Base-by-base conservation (phyloP, 1,284 basidiomycete species). In the Ustilago tritici region DNA sequence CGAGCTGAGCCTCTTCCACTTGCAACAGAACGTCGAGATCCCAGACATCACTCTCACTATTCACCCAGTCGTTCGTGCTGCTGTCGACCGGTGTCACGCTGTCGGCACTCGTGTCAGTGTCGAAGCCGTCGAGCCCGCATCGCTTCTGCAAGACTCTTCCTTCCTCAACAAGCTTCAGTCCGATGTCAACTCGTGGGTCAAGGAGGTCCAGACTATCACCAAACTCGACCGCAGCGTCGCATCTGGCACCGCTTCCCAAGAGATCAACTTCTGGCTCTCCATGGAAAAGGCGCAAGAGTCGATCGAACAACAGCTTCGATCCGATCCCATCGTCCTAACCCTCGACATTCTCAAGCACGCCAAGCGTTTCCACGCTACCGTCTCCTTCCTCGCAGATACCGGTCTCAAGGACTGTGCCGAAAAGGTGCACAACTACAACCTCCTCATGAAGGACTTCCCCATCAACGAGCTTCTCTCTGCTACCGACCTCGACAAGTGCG, bases 1-100 rank as follows among this genome's bases (percentile, higher is more conserved):
- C 65, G 96, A 99, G 87, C 89, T 98, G n/a, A 96, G 94, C 6
- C 89, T 99, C 9, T 89, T 98, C 7, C 97, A 99, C 85, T 89
- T 99, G 3, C 97, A 99, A 86, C 96, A 99, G 87, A 98, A 98
- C 84, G 95, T 98, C 76, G 96, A 98, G 88, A 98, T 99, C 55
- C 97, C 97, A 0, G 95, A 98, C 86, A 97, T 95, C 15, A 92
- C 95, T 76, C 91, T 99, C 23, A 89, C 93, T 70, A 93, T 98
- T 52, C 95, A 99, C 84, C 95, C 95, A 19, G 90, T 91, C 73
- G 93, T 99, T 68, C 91, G 94, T 71, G 90, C 92, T 56, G 93
- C 95, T 0, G 94, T 98, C 34, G 83, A 85, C 40, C 52, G 79
- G 46, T 83, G 82, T 57, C 89, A 91, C 77, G 86, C 89, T 32